Evolutionary conservation across 2,329 filamentous ascomycete genomes (phyloP), one percentile per base, ranked within the genome.

Genomic region (Penicillium occitanis): DNA sequence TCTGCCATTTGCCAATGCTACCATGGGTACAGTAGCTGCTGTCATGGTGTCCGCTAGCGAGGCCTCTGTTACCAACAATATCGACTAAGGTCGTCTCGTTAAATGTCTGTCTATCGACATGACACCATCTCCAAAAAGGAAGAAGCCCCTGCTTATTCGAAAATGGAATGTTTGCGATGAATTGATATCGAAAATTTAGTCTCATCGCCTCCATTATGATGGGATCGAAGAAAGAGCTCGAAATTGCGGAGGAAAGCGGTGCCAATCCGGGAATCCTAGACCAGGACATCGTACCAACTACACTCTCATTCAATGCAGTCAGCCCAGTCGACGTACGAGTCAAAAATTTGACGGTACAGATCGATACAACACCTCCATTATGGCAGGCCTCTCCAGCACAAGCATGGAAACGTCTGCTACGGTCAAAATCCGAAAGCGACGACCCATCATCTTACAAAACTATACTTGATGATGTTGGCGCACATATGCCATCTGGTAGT

Each of bases 391-490:
- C 72, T 19, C 75, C 72, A 37, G 63, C 70, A 17, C 71, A 76
- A 53, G 69, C 79, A 66, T 76, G 73, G 73, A 68, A 65, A 35
- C 73, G 69, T 11, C 22, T 77, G 71, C 67, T 74, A 70, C 69
- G 73, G 68, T 55, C 76, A 68, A 62, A 48, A 53, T 30, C 25
- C 13, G 5, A 42, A 22, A n/a, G 25, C 30, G 44, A 19, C 30
- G 33, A 59, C 25, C 67, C 74, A 28, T 28, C 65, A 11, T 66
- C 71, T 5, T 67, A 75, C 61, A 84, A 83, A 70, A 76, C 74
- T 5, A 85, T 93, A 11, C 78, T 93, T 10, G 80, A 88, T 62
- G 84, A 85, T 35, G 85, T 92, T 55, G 85, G 85, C 69, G 89
- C 89, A 1, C 83, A 86, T 28, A 84, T 92, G 73, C 81, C 82